Evolutionary conservation across 345 rosid species (phyloP), one percentile per base, ranked within the genome.

Genomic region (Melaleuca quinquenervia): DNA sequence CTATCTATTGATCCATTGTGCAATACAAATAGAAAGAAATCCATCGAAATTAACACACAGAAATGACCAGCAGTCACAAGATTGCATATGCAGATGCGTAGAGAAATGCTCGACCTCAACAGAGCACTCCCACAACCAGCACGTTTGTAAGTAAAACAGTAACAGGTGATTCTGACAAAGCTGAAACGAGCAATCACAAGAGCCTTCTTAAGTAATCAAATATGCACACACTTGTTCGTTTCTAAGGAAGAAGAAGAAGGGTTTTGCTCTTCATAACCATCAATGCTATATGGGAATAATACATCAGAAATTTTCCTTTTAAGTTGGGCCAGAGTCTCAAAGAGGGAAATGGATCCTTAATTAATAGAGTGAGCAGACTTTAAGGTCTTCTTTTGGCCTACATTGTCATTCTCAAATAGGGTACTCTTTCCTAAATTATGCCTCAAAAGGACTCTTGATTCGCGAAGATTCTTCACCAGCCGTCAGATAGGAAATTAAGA

Each of bases 361-460:
- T 50, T 58, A n/a, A 58, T 26, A n/a, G 90, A 88, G 91, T 88
- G 87, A 49, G 58, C 70, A 75, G 88, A 41, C 41, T 4, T 41
- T 41, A 41, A 41, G 4, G 41, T 41, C 41, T 41, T 41, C 41
- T 41, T 41, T 90, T 92, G 93, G 95, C 90, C 92, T 91, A 87
- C 94, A 90, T 83, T 88, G 85, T 90, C 90, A 87, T 88, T 91
- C 85, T 89, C 92, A 88, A 82, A 85, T 89, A 88, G 92, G 91
- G 92, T 84, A 91, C 87, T 88, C 54, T 91, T 90, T 90, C 90
- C 84, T 85, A 88, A 85, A 88, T 90, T 75, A 87, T 88, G 89
- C 87, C 84, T 83, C 82, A 41, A 85, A 88, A 85, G 83, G 87
- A 86, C 49, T 29, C 53, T 89, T 56, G 82, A 41, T 85, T 86